Evolutionary conservation across 768 basidiomycete genomes (phyloP), one percentile per base, ranked within the genome.

Genomic region (Rhizopogon vulgaris): DNA sequence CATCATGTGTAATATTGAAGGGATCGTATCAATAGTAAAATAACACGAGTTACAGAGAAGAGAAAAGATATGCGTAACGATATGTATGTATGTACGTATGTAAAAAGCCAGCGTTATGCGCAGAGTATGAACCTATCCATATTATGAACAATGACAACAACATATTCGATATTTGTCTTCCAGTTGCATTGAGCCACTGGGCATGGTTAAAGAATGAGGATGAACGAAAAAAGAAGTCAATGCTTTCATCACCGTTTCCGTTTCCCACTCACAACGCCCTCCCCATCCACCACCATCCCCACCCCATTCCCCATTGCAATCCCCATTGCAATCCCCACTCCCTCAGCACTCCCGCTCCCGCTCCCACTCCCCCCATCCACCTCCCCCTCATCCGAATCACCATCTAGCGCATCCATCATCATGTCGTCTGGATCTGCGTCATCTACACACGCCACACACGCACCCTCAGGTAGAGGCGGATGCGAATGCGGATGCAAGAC

Each of bases 351-450:
- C 1, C 49, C 53, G 27, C 48, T 49, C 5, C 38, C 53, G 8
- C 41, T 49, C 9, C 55, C 55, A 7, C 30, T 57, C 0, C 65
- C 60, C 6, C 59, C 65, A 24, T 39, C 37, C 4, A 27, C 49
- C 7, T 59, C 63, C 1, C 18, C 56, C 3, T 56, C 58, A n/a
- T 48, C 50, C 5, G 15, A 43, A 22, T 57, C 53, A 22, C 22
- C 22, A 0, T 56, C 56, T 4, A 58, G 56, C 1, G 36, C 50
- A 28, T 68, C 68, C 6, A 67, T 9, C 64, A 69, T 63, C 11
- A 66, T 68, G 1, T 60, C 54, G 28, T 70, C 67, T 6, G 46
- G 3, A 17, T 64, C 67, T 0, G 40, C 42, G 0, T 12, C 58
- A 14, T 55, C 59, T 27, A 9, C 25, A 9, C 22, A 30, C 11